These are phyloP conservation scores for Ustilago shanxiensis DNA, from an alignment of 1,284 basidiomycete species.

Conservation along the genomic window DNA sequence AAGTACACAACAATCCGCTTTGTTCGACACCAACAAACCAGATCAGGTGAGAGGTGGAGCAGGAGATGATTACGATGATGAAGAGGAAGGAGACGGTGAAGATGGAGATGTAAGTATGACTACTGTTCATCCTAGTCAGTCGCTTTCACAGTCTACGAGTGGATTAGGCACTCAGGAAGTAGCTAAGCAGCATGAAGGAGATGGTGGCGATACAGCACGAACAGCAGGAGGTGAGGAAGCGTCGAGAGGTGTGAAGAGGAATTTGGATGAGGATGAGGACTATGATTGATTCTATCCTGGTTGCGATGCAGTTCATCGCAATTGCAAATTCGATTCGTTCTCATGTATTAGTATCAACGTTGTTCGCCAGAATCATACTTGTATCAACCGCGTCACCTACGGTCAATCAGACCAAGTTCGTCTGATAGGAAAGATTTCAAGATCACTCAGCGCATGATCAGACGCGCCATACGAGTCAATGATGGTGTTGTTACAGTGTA, in stretches of 20 bases:
- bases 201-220: background rate
- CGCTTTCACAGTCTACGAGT: background rate
- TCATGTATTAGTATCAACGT: background rate
- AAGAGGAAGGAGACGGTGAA: conserved; percentile 17
- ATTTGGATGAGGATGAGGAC: conserved; percentile 68
- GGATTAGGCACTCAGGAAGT: background rate
- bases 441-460: no score
- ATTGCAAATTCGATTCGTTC: background rate
- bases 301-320: background rate
- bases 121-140: conserved; percentile 32
- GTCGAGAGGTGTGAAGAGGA: conserved; percentile 59
- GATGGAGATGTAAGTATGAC: conserved; percentile 42
- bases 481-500: background rate
- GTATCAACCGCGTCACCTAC: background rate
- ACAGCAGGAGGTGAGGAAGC: background rate
- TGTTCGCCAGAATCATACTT: background rate
- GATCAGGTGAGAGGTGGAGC: background rate
- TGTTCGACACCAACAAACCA: conserved; percentile 20
- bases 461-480: no score
- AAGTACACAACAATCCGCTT: conserved; percentile 19
- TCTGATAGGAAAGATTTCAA: no score
- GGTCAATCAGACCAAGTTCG: no score
- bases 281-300: conserved; percentile 56
- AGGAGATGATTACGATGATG: conserved; percentile 45
- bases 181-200: background rate